These are phyloP conservation scores for Diaporthe vexans DNA, from an alignment of 2,329 filamentous ascomycete species.

Conservation along the genomic window DNA sequence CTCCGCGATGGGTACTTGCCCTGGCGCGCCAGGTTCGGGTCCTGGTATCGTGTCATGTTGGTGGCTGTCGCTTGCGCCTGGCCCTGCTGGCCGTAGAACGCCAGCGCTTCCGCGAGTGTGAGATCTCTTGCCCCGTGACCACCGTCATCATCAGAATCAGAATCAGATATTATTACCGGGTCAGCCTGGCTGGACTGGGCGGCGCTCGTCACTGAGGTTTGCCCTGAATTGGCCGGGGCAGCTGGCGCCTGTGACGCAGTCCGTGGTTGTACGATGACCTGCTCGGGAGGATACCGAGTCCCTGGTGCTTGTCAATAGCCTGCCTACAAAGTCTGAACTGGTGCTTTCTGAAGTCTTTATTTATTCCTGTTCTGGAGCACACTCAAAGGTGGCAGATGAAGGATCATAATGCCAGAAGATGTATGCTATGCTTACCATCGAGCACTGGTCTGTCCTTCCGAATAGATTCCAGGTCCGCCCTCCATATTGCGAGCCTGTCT, in stretches of 20 bases:
- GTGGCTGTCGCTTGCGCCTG: too few relatives aligned
- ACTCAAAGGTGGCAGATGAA: not conserved
- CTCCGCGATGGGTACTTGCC: not conserved
- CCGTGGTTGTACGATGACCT: not conserved
- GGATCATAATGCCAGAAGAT: not conserved
- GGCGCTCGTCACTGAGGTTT: not conserved
- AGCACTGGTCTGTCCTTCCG: not conserved
- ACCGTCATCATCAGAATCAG: not conserved
- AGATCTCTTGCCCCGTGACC: not conserved
- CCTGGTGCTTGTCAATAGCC: not conserved
- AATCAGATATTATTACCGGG: not conserved
- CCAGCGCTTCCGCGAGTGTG: not conserved
- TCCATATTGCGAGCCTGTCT: conserved; percentile 3
- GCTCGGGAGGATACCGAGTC: too few relatives aligned
- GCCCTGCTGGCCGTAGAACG: conserved; percentile 28
- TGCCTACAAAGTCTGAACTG: not conserved
- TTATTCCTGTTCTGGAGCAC: not conserved
- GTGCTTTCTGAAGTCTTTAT: not conserved
- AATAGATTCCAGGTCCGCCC: conserved; percentile 19
- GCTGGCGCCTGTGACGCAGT: not conserved
- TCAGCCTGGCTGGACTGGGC: too few relatives aligned
- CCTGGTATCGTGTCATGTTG: conserved; percentile 25
- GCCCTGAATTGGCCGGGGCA: not conserved
- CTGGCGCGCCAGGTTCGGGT: not conserved
- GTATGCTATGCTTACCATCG: not conserved